Evolutionary conservation across 2,329 filamentous ascomycete genomes (phyloP).

Genomic region (Albophoma yamanashiensis): DNA sequence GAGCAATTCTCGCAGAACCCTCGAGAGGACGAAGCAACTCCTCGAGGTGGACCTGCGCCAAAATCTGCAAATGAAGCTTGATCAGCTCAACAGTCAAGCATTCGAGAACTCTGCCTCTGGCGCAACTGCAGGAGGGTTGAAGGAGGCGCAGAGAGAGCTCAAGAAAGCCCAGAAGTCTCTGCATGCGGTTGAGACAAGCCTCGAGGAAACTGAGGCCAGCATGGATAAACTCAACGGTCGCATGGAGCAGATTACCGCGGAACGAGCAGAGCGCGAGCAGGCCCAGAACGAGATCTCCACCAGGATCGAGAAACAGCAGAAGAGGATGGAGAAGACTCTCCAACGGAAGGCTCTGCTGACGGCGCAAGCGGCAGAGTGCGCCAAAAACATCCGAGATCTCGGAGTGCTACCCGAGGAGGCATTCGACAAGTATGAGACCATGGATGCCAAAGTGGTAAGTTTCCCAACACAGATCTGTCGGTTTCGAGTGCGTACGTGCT

Average conservation of each 20-base stretch:
- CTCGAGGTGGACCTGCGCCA: conserved; percentile 84
- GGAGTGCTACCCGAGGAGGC: conserved; percentile 91
- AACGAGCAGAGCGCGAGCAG: conserved; percentile 55
- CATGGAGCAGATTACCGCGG: conserved; percentile 43
- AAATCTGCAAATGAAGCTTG: conserved; percentile 76
- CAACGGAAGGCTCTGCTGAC: conserved; percentile 75
- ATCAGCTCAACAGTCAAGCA: conserved; percentile 70
- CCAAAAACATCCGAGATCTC: conserved; percentile 82
- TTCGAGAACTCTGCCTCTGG: conserved; percentile 54
- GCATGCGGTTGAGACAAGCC: conserved; percentile 54
- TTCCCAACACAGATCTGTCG: background rate
- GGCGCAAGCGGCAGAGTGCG: conserved; percentile 68
- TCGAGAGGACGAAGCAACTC: conserved; percentile 71
- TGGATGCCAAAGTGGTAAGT: conserved; percentile 65
- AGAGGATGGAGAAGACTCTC: conserved; percentile 83
- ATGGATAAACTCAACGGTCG: conserved; percentile 45
- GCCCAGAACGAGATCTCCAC: conserved; percentile 65
- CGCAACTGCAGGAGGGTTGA: conserved; percentile 54
- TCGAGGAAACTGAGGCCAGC: conserved; percentile 63
- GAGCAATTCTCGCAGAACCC: conserved; percentile 60
- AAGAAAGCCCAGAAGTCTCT: conserved; percentile 63
- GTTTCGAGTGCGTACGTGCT: conserved; percentile 3
- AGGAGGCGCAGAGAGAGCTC: conserved; percentile 71
- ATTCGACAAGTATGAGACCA: conserved; percentile 80
- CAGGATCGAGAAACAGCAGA: conserved; percentile 76